These are phyloP conservation scores for Pseudocercospora eumusae DNA, from an alignment of 2,329 filamentous ascomycete species.

Conservation along the genomic window DNA sequence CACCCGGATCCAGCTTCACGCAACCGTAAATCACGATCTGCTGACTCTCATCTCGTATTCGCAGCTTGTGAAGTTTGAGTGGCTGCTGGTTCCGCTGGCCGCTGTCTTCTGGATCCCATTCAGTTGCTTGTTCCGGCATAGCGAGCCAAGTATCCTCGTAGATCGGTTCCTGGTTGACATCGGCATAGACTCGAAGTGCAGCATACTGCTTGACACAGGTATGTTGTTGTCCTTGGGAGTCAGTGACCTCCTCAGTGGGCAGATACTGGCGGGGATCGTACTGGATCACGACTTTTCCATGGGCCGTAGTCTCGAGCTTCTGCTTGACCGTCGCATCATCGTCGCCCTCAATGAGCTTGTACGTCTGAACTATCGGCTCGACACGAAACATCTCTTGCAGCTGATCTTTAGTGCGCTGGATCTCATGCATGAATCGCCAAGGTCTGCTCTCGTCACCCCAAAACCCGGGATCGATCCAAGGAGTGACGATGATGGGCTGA, in stretches of 20 bases:
- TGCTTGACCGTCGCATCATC: not conserved
- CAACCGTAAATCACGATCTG: slow-evolving; percentile 6
- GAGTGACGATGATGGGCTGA: slow-evolving; percentile 19
- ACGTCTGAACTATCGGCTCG: slow-evolving; percentile 3
- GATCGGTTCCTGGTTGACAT: slow-evolving; percentile 7
- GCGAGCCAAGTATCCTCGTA: slow-evolving; percentile 15
- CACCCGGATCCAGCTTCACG: slow-evolving; percentile 4
- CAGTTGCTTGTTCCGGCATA: slow-evolving; percentile 14
- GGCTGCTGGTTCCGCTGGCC: not conserved
- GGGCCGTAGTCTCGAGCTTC: slow-evolving; percentile 6
- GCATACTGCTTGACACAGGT: slow-evolving; percentile 15
- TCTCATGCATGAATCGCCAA: slow-evolving; percentile 9
- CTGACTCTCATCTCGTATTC: not conserved
- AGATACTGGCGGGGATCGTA: slow-evolving; percentile 13
- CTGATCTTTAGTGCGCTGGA: not conserved
- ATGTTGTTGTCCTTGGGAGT: not conserved
- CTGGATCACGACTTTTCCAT: slow-evolving; percentile 18
- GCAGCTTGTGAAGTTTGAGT: not conserved
- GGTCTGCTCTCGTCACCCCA: slow-evolving; percentile 1
- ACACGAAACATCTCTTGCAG: not conserved
- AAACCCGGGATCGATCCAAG: not conserved
- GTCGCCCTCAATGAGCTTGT: not conserved
- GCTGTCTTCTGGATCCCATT: not conserved
- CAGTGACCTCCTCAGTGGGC: not conserved
- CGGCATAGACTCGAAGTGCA: slow-evolving; percentile 10